Base-by-base conservation (phyloP, 306 rosid genomes). In the Prunus mume region DNA sequence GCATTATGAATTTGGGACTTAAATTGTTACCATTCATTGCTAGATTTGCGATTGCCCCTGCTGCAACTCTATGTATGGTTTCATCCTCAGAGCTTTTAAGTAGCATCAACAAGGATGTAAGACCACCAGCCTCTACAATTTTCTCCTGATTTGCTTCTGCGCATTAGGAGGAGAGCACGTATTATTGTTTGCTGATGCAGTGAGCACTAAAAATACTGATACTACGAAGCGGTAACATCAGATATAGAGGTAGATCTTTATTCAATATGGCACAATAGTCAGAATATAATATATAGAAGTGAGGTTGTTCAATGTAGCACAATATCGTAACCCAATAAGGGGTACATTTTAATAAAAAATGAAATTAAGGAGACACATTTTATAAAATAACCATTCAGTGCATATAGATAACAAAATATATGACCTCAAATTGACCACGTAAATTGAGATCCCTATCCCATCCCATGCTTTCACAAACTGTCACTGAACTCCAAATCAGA, bases 11-110 rank as follows among this genome's bases (percentile, higher is more conserved):
- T 34, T 64, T 20, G 25, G 78, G 72, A 65, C 64, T 30, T 18
- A 9, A 47, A 75, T 22, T 46, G 76, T 78, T 86, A 96, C 99
- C 98, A 46, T 93, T 96, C 99, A 96, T 96, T 78, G 99, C 99
- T 76, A 96, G 86, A 80, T 96, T 96, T 41, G 99, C 99, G 47
- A 96, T 93, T 73, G 99, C 99, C 60, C 99, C 99, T 6, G 99
- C 98, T n/a, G 98, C 98, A 79, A 96, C 99, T 91, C 99, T 88
- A 72, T 91, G 98, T 82, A 96, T 89, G 75, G 97, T 92, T 85
- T 96, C 99, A 64, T 96, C 97, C 71, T 90, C 87, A 9, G 97
- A 82, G 87, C 83, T 91, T 84, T 84, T 88, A 57, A 96, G 97
- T 73, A 96, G 87, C 72, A 76, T 87, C 85, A 96, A 93, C 86